A percentile compares a stretch with the other conserved stretches of the same genome.
phyloP scores from a whole-genome alignment of 768 basidiomycete genomes.

The Podaxis sp. region DNA sequence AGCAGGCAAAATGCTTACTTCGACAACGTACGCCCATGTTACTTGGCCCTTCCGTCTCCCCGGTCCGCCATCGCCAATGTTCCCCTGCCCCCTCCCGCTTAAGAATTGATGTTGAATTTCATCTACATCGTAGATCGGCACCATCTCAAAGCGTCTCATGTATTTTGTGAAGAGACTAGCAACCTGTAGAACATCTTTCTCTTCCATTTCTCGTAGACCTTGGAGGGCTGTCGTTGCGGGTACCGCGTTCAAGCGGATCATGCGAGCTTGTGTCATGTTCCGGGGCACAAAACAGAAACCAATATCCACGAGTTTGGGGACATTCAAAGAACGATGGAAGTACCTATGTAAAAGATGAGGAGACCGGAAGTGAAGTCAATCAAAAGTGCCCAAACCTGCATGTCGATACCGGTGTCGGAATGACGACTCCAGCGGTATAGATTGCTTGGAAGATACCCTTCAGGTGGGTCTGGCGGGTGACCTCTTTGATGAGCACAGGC shows the following conservation, averaged over 20 bases:
- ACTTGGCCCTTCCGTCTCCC: slow-evolving; percentile 75
- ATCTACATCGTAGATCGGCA: slow-evolving; percentile 65
- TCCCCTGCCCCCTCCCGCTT: slow-evolving; percentile 71
- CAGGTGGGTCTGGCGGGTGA: slow-evolving; percentile 88
- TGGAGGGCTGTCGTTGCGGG: slow-evolving; percentile 44
- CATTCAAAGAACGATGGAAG: slow-evolving; percentile 87
- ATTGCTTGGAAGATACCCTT: slow-evolving; percentile 94
- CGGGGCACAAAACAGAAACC: slow-evolving; percentile 87
- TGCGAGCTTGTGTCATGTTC: slow-evolving; percentile 85
- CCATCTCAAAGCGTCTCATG: slow-evolving; percentile 83
- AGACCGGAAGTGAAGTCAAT: not conserved
- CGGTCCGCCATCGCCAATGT: slow-evolving; percentile 41
- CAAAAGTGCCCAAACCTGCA: slow-evolving; percentile 58
- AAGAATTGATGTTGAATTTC: slow-evolving; percentile 87
- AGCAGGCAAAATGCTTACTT: slow-evolving; percentile 45
- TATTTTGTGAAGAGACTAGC: slow-evolving; percentile 68
- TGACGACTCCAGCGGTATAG: slow-evolving; percentile 89
- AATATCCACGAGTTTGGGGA: slow-evolving; percentile 87
- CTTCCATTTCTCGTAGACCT: slow-evolving; percentile 87
- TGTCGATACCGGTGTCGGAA: slow-evolving; percentile 90
- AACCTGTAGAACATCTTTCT: slow-evolving; percentile 68
- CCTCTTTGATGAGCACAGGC: slow-evolving; percentile 95
- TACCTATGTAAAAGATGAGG: slow-evolving; percentile 42
- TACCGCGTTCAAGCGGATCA: slow-evolving; percentile 74
- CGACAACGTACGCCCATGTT: slow-evolving; percentile 94